phyloP scores from a whole-genome alignment of 1,284 basidiomycete species.

The Malassezia brasiliensis region DNA sequence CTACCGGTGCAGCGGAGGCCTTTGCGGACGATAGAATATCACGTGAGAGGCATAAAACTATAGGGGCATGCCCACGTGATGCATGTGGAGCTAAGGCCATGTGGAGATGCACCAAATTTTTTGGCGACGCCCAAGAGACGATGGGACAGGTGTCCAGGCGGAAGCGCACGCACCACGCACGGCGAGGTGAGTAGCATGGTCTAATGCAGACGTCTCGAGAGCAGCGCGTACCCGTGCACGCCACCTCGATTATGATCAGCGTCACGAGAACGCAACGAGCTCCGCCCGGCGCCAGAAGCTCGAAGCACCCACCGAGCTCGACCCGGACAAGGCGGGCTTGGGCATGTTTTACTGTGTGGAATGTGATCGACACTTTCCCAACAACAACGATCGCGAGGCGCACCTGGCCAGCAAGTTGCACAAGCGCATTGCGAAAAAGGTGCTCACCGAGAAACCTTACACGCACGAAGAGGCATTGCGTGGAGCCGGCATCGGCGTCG shows the following conservation, averaged over 20 bases:
- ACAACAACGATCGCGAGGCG: slow-evolving; percentile 33
- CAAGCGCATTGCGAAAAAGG: slow-evolving; percentile 41
- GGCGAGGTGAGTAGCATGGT: slow-evolving; percentile 24
- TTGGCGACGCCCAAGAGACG: background rate
- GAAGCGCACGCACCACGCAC: slow-evolving; percentile 45
- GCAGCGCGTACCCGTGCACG: slow-evolving; percentile 44
- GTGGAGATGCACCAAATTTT: background rate
- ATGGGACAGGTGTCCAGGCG: slow-evolving; percentile 41
- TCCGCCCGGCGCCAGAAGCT: slow-evolving; percentile 29
- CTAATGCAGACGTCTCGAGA: slow-evolving; percentile 36
- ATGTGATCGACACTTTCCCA: slow-evolving; percentile 45
- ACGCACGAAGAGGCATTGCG: slow-evolving; percentile 40
- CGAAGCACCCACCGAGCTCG: slow-evolving; percentile 37
- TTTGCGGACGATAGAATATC: slow-evolving; percentile 1
- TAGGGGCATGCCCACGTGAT: slow-evolving; percentile 8
- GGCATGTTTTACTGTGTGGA: slow-evolving; percentile 47
- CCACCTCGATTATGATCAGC: slow-evolving; percentile 44
- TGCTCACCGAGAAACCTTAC: slow-evolving; percentile 40
- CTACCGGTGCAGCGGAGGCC: background rate
- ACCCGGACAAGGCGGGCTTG: slow-evolving; percentile 45
- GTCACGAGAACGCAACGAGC: slow-evolving; percentile 37
- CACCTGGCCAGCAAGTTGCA: slow-evolving; percentile 43
- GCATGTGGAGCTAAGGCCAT: background rate
- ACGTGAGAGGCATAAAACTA: slow-evolving; percentile 15
- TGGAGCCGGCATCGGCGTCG: slow-evolving; percentile 41